These are phyloP conservation scores for Trichoderma reesei DNA, from an alignment of 495 filamentous ascomycete genomes.

Conservation along the genomic window DNA sequence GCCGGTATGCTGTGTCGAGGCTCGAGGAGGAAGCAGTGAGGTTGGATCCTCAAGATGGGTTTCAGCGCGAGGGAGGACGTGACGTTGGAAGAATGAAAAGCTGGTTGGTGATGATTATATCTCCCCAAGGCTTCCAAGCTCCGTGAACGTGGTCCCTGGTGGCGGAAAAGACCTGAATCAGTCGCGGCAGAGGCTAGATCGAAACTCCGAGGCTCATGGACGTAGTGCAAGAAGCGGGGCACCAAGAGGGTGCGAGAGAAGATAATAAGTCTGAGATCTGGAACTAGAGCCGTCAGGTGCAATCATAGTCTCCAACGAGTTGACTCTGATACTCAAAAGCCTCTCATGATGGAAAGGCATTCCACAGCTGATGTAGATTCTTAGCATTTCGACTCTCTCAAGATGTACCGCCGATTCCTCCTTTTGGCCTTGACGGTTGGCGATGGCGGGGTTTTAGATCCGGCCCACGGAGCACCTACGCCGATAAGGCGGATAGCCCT, in stretches of 20 bases:
- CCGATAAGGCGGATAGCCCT: constrained; percentile 6
- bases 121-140: not conserved
- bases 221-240: no score
- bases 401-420: not conserved
- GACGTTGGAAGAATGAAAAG: not conserved
- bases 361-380: not conserved
- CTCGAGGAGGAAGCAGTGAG: not conserved
- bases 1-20: not conserved
- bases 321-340: no score
- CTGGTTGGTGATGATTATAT: not conserved
- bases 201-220: not conserved
- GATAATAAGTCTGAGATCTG: no score
- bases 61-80: not conserved
- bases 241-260: no score
- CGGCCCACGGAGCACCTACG: not conserved
- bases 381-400: not conserved
- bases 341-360: no score
- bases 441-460: constrained; percentile 1
- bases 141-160: not conserved
- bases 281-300: no score
- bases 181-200: not conserved
- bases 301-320: no score
- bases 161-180: not conserved
- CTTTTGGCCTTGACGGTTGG: not conserved
- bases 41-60: not conserved